These are phyloP conservation scores for Spathaspora girioi DNA, from an alignment of 805 yeast genomes.

Conservation along the genomic window DNA sequence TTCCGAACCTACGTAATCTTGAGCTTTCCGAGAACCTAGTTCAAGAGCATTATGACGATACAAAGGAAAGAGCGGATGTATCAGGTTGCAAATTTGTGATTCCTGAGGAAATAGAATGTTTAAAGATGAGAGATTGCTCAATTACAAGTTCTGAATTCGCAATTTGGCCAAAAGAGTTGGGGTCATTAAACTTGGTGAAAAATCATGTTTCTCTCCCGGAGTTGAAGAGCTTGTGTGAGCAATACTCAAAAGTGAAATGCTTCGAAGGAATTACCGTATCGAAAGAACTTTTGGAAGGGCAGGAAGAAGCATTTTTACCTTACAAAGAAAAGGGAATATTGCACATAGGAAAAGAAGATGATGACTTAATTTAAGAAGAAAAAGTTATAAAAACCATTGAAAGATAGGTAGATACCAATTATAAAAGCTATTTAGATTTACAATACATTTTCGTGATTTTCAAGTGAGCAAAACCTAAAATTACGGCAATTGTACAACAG, in stretches of 20 bases:
- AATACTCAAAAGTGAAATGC: neutral
- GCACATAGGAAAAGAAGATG: no score
- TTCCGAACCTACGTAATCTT: slow-evolving; percentile 1
- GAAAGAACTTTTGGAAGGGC: neutral
- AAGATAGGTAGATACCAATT: no score
- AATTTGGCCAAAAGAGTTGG: neutral
- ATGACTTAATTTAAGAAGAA: no score
- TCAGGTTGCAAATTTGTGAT: neutral
- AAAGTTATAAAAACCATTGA: no score
- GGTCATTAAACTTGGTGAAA: neutral
- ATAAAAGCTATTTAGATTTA: no score
- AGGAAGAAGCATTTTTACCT: neutral
- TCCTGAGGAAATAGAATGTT: neutral
- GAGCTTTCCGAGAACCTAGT: neutral
- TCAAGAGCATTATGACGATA: neutral
- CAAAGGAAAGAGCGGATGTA: neutral
- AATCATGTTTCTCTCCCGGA: neutral
- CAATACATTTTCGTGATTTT: no score
- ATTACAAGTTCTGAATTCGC: neutral
- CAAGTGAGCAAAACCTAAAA: no score
- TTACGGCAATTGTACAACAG: no score
- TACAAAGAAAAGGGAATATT: neutral
- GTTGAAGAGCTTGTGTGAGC: neutral
- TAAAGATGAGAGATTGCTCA: neutral
- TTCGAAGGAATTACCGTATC: neutral